Evolutionary conservation across 768 basidiomycete genomes (phyloP), one percentile per base, ranked within the genome.

Genomic region (Pleurotus citrinopileatus): DNA sequence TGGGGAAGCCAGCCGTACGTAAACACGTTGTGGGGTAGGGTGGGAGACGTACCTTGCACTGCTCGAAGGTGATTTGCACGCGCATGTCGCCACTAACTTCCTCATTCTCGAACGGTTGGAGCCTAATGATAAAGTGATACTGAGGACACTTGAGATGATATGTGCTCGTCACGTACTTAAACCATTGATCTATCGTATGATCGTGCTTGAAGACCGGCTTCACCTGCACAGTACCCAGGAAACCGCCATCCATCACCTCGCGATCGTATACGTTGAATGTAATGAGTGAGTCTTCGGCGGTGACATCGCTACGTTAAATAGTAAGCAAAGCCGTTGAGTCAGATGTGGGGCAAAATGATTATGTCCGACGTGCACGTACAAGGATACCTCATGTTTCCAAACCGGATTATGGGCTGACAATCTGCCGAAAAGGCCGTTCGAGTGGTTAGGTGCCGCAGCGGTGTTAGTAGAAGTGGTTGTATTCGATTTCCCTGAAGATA

Each of bases 321-420:
- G 59, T 56, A 60, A 47, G 66, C 55, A 37, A 63, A 48, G 45
- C 27, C 40, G 55, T 52, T 28, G 36, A 25, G 47, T 51, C 34
- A 51, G 26, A 32, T 51, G 53, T 40, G 42, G 42, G 29, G 52
- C 37, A 7, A 10, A 34, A n/a, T 17, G 38, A n/a, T 25, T 17
- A 53, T 25, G 52, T 42, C 37, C 54, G 44, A 56, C 9, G 28
- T 43, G 42, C 6, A 80, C 95, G 71, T 70, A 98, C 96, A 99
- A 99, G 40, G 91, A 87, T 28, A 98, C 97, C 68, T 98, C 90
- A 68, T 98, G 96, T 73, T 99, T 99, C 97, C 97, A 99, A 19
- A 95, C 87, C 9, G 97, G 96, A 74, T 94, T 98, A 64, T 91
- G 81, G 54, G 91, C 79, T 17, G 84, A 86, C 32, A 83, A 68